Evolutionary conservation across 1,284 basidiomycete genomes (phyloP), one percentile per base, ranked within the genome.

Genomic region (Omphalotus olearius): DNA sequence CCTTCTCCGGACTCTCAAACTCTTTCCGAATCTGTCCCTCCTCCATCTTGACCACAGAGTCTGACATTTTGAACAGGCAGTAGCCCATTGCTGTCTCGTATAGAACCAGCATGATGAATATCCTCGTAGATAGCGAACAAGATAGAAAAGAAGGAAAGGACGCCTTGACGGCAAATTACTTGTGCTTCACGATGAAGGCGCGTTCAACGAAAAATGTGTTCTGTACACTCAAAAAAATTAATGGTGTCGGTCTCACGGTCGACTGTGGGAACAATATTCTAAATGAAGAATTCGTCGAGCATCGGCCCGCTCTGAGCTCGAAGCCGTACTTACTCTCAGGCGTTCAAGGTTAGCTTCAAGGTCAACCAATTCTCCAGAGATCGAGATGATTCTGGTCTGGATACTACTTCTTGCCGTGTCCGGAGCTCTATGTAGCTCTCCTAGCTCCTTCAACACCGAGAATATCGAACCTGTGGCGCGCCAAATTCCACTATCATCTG

Each of bases 31-130:
- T 71, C 70, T 98, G 85, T 56, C 87, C 85, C 60, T 83, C 87
- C 63, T 88, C 82, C 53, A 52, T 54, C 50, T 96, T 78, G 75
- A 95, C 97, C 59, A 88, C 89, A 54, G 91, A 79, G 72, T 96
- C 91, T 54, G 88, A 87, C 59, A 98, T 82, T 72, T 97, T 97
- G 85, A 99, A 98, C 53, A 99, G 88, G 77, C 93, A 95, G 78
- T 95, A 98, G 71, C 96, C 93, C 68, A 93, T 80, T 40, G 90
- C 81, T 3, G 90, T 91, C 74, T 91, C 88, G 72, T 89, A 91
- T 57, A 91, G 70, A 30, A 91, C 88, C 66, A 91, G 76, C 88
- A 91, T 91, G 69, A 72, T 76, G 63, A 59, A 42, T n/a, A 16
- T 26, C 11, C 26, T 35, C 20, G 11, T 18, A 37, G 41, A 45